Evolutionary conservation across 768 basidiomycete species (phyloP).

Genomic region (Phaffia australis): DNA sequence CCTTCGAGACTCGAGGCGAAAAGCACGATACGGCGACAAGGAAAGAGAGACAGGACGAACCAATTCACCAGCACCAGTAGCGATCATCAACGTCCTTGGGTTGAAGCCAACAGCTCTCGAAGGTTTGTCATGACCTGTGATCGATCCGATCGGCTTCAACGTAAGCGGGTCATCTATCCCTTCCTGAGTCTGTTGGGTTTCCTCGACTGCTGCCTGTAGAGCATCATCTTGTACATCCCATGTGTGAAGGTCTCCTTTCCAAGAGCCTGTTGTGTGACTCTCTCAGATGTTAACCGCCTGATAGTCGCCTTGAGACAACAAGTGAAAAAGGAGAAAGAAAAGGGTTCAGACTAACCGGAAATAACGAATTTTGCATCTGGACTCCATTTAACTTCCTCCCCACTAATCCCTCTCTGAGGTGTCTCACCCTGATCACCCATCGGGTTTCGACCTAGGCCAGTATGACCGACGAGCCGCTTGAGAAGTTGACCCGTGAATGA

Average conservation of each 20-base stretch:
- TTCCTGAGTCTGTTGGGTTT: conserved; percentile 12
- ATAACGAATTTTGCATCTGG: conserved; percentile 86
- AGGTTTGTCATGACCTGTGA: conserved; percentile 75
- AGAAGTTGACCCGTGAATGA: conserved; percentile 74
- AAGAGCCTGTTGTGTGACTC: conserved; percentile 31
- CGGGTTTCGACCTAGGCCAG: conserved; percentile 64
- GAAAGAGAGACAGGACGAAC: conserved; percentile 43
- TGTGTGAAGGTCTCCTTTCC: conserved; percentile 65
- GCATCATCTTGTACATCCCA: conserved; percentile 56
- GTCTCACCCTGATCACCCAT: conserved; percentile 32
- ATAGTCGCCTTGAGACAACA: not conserved
- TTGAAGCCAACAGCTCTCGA: conserved; percentile 82
- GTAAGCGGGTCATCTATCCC: conserved; percentile 43
- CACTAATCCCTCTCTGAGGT: conserved; percentile 61
- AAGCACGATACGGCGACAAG: conserved; percentile 9
- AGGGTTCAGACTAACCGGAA: conserved; percentile 44
- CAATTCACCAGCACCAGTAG: conserved; percentile 51
- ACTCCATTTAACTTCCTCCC: conserved; percentile 89
- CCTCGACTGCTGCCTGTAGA: conserved; percentile 6
- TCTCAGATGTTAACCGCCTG: conserved; percentile 30
- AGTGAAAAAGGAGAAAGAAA: not conserved
- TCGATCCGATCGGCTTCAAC: conserved; percentile 45
- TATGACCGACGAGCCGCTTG: conserved; percentile 73
- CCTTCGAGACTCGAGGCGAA: not conserved
- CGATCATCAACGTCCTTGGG: conserved; percentile 79